phyloP scores from a whole-genome alignment of 1,284 basidiomycete species.

The Pseudozyma hubeiensis region DNA sequence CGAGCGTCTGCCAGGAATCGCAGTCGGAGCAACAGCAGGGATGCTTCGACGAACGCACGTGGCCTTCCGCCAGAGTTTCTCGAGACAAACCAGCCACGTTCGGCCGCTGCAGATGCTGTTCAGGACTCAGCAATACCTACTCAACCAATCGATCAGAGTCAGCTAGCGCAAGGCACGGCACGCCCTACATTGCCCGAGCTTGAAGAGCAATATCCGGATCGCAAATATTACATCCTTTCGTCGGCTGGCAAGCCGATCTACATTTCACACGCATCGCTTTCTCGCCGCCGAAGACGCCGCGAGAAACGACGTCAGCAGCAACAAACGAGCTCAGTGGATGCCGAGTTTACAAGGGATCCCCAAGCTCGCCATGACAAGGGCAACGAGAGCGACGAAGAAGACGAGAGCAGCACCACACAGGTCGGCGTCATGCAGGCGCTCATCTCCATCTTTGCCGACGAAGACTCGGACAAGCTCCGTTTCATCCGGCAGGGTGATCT shows the following conservation, averaged over 20 bases:
- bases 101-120: neutral
- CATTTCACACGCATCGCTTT: slow-evolving; percentile 46
- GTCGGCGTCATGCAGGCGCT: slow-evolving; percentile 95
- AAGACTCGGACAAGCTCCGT: slow-evolving; percentile 58
- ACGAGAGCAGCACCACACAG: slow-evolving; percentile 78
- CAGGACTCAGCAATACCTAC: neutral
- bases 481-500: slow-evolving; percentile 69
- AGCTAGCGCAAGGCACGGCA: neutral
- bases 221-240: slow-evolving; percentile 59
- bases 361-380: neutral
- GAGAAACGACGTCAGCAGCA: slow-evolving; percentile 14
- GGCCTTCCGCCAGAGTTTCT: slow-evolving; percentile 16
- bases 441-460: slow-evolving; percentile 75
- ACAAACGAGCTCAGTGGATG: neutral
- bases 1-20: slow-evolving; percentile 20
- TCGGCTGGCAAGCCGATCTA: slow-evolving; percentile 62
- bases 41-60: neutral
- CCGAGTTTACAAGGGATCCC: neutral
- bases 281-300: slow-evolving; percentile 14
- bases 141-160: neutral
- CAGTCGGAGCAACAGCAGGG: slow-evolving; percentile 30
- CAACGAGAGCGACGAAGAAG: slow-evolving; percentile 63
- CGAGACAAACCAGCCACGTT: slow-evolving; percentile 1
- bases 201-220: slow-evolving; percentile 28
- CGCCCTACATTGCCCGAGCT: too few relatives aligned